phyloP scores from a whole-genome alignment of 345 rosid genomes.

The Angophora floribunda region DNA sequence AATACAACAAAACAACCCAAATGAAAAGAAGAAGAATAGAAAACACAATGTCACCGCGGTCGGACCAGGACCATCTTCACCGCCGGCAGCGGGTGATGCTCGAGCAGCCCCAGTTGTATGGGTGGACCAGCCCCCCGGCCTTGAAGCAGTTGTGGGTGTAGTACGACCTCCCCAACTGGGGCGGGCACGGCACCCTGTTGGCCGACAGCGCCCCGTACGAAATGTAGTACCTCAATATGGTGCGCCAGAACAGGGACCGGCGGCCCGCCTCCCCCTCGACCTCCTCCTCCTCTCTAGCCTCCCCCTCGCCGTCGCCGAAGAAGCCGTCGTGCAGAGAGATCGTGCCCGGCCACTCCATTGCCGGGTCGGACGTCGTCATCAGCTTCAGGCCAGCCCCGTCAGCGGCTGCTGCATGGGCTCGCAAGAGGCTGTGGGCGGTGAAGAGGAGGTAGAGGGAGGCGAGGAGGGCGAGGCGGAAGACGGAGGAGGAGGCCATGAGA shows the following conservation, averaged over 20 bases:
- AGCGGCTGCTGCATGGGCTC: not conserved
- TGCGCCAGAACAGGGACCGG: slow-evolving; percentile 64
- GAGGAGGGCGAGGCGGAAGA: not conserved
- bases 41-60: not conserved
- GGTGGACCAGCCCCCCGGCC: slow-evolving; percentile 55
- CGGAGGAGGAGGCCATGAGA: not conserved
- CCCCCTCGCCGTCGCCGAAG: slow-evolving; percentile 2
- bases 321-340: not conserved
- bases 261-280: slow-evolving; percentile 25
- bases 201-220: slow-evolving; percentile 91
- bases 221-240: slow-evolving; percentile 49
- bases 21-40: not conserved
- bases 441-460: not conserved
- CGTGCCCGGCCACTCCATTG: slow-evolving; percentile 50
- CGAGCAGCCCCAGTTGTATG: slow-evolving; percentile 74
- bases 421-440: not conserved
- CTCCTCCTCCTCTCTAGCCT: slow-evolving; percentile 1
- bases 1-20: not conserved
- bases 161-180: slow-evolving; percentile 89
- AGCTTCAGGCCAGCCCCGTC: not conserved
- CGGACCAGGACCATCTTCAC: slow-evolving; percentile 1
- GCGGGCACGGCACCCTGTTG: slow-evolving; percentile 79
- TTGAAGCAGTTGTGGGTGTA: slow-evolving; percentile 77
- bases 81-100: slow-evolving; percentile 72
- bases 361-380: not conserved